These are phyloP conservation scores for Artemisia annua DNA, from an alignment of 129 eudicot species.

Conservation along the genomic window DNA sequence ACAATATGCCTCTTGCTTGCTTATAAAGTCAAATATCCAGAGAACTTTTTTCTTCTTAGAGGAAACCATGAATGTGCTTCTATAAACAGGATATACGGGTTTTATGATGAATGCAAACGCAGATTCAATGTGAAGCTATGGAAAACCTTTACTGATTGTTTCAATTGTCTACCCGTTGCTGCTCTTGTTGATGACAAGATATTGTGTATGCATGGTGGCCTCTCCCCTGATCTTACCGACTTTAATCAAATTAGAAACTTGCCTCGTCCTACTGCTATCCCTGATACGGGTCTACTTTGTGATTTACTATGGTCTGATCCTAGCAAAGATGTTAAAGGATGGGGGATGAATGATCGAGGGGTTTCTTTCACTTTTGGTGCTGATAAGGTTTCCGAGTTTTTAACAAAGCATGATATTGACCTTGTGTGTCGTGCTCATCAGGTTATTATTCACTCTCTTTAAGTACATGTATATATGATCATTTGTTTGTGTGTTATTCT, in stretches of 20 bases:
- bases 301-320: slow-evolving; percentile 96
- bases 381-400: slow-evolving; percentile 78
- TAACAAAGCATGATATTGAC: slow-evolving; percentile 76
- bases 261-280: slow-evolving; percentile 84
- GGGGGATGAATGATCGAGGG: slow-evolving; percentile 98
- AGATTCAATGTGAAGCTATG: slow-evolving; percentile 82
- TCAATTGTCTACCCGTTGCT: slow-evolving; percentile 90
- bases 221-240: slow-evolving; percentile 73
- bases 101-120: slow-evolving; percentile 87
- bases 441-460: slow-evolving; percentile 31
- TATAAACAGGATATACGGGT: slow-evolving; percentile 81
- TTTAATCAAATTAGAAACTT: slow-evolving; percentile 76
- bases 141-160: slow-evolving; percentile 81
- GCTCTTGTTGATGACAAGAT: slow-evolving; percentile 89
- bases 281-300: slow-evolving; percentile 83
- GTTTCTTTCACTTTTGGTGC: slow-evolving; percentile 89
- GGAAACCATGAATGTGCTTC: slow-evolving; percentile 94
- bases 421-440: slow-evolving; percentile 96
- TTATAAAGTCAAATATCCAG: slow-evolving; percentile 77
- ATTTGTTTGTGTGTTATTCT: background rate
- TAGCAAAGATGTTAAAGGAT: slow-evolving; percentile 76
- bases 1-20: slow-evolving; percentile 89
- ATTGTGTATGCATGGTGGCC: slow-evolving; percentile 97
- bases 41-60: slow-evolving; percentile 78
- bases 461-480: background rate